These are phyloP conservation scores for Eucalyptus grandis DNA, from an alignment of 345 rosid genomes.

Conservation along the genomic window DNA sequence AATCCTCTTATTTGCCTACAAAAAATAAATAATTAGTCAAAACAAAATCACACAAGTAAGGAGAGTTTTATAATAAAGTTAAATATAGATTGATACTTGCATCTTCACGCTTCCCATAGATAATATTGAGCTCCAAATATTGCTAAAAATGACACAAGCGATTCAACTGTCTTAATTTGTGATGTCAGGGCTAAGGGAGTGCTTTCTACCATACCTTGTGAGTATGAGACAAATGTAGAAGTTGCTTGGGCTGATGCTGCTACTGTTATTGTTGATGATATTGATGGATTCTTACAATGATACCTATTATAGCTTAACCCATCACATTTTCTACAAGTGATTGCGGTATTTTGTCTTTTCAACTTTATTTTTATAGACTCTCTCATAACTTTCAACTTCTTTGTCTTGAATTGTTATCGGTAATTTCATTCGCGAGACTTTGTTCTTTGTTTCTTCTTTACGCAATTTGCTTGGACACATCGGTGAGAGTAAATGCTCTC, in stretches of 20 bases:
- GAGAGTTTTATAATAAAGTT: background rate
- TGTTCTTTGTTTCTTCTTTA: no score
- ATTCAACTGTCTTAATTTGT: rapidly evolving
- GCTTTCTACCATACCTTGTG: background rate
- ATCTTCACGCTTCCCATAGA: background rate
- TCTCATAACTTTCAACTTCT: no score
- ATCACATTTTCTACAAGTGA: no score
- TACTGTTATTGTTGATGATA: background rate
- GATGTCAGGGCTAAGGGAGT: background rate
- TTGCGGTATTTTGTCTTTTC: background rate
- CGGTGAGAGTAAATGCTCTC: background rate
- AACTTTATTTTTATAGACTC: no score
- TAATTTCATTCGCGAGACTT: no score
- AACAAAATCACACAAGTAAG: background rate
- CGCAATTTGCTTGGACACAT: no score
- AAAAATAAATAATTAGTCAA: background rate
- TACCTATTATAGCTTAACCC: background rate
- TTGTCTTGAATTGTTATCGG: no score
- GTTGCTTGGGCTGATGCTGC: background rate
- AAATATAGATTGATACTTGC: background rate
- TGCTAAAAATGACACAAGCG: background rate
- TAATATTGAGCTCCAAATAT: background rate
- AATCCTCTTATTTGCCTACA: background rate
- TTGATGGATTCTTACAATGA: background rate
- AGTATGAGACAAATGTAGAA: background rate